phyloP scores from a whole-genome alignment of 768 basidiomycete species.

The Mycena indigotica region DNA sequence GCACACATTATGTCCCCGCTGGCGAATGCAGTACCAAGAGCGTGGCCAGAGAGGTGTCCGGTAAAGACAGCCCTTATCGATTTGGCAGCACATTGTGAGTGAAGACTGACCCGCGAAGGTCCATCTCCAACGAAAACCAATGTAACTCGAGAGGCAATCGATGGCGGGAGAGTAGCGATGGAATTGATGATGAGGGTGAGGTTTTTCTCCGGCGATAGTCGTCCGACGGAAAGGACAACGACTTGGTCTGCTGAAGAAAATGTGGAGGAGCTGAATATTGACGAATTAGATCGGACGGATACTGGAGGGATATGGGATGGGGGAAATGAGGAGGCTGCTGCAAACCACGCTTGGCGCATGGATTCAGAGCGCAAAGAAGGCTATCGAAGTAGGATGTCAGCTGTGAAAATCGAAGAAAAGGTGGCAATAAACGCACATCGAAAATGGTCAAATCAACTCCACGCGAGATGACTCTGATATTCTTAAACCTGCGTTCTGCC shows the following conservation, averaged over 20 bases:
- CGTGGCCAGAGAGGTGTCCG: constrained; percentile 8
- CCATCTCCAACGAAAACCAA: constrained; percentile 7
- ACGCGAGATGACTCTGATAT: not conserved
- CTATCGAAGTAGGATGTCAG: not conserved
- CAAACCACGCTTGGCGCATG: constrained; percentile 2
- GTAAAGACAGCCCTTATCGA: constrained; percentile 6
- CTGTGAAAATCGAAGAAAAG: not conserved
- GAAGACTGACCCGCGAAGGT: not conserved
- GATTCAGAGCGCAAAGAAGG: constrained; percentile 1
- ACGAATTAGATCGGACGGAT: not conserved
- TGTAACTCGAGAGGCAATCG: not conserved
- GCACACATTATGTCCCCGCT: constrained; percentile 14
- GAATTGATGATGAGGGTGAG: constrained; percentile 3
- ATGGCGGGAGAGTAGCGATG: not conserved
- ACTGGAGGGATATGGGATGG: not conserved
- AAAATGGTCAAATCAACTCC: constrained; percentile 1
- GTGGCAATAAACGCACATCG: not conserved
- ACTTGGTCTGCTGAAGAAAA: not conserved
- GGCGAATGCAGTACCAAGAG: constrained; percentile 13
- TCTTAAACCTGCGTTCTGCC: not conserved
- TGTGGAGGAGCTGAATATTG: not conserved
- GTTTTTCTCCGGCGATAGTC: constrained; percentile 18
- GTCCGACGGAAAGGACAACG: constrained; percentile 13
- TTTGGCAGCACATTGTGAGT: not conserved
- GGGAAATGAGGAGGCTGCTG: not conserved